Percentiles rank a stretch among this genome's conserved stretches.
Conservation (phyloP, 2,329 filamentous ascomycete species). For the Blumeria hordei region DNA sequence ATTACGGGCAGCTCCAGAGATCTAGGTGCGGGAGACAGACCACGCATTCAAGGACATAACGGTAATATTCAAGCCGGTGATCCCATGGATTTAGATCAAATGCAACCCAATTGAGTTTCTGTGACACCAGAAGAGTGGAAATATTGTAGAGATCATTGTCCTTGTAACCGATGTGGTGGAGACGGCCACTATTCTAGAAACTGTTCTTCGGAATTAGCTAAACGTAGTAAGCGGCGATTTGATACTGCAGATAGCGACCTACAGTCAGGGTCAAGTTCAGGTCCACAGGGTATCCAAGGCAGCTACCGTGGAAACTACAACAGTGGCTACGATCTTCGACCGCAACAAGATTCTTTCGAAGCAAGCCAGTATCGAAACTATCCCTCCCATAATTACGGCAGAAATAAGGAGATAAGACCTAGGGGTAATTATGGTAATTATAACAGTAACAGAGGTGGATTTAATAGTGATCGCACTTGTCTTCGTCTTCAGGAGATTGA, state of each 20-base stretch:
- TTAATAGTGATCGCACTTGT: background rate
- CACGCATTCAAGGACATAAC: background rate
- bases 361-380: background rate
- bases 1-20: background rate
- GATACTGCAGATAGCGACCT: background rate
- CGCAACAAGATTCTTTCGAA: background rate
- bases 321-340: background rate
- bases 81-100: background rate
- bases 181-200: background rate
- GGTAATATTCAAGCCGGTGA: background rate
- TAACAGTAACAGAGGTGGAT: background rate
- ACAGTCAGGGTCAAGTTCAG: background rate
- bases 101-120: background rate
- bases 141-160: background rate
- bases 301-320: background rate
- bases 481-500: background rate
- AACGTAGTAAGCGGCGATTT: background rate
- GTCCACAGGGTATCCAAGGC: background rate
- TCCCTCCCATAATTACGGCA: background rate
- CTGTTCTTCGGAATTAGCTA: background rate
- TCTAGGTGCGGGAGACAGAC: background rate
- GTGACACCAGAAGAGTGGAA: background rate
- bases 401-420: background rate
- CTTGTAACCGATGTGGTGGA: background rate
- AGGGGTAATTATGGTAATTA: background rate